phyloP scores from a whole-genome alignment of 106 monocot species.

The Dendrobium catenatum region DNA sequence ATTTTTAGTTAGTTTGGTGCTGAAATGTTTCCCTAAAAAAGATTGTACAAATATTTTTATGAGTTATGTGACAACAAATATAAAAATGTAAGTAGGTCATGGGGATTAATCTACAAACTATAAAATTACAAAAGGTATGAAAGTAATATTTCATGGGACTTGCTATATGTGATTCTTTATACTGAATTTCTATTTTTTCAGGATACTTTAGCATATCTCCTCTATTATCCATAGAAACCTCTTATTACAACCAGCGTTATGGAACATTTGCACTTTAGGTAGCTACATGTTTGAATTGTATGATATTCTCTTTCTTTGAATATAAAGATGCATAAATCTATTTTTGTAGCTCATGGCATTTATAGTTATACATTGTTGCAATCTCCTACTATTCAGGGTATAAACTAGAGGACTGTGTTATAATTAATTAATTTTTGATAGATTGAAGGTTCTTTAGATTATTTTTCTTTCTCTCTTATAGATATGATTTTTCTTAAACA shows the following conservation, averaged over 20 bases:
- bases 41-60: too few species aligned
- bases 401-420: conserved; percentile 99
- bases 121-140: too few species aligned
- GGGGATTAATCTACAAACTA: too few species aligned
- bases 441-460: conserved; percentile 97
- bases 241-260: conserved; percentile 97
- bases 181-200: conserved; percentile 15
- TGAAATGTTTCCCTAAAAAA: too few species aligned
- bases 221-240: conserved; percentile 97
- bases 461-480: conserved; percentile 93
- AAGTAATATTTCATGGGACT: too few species aligned
- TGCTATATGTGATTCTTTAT: not conserved
- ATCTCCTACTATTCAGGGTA: conserved; percentile 99
- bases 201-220: conserved; percentile 97
- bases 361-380: conserved; percentile 55
- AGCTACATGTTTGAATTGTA: conserved; percentile 98
- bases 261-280: conserved; percentile 98
- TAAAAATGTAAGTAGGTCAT: too few species aligned
- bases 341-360: not conserved
- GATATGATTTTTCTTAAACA: conserved; percentile 29
- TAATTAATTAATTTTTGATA: conserved; percentile 97
- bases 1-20: too few species aligned
- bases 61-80: too few species aligned
- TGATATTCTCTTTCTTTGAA: conserved; percentile 11
- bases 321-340: not conserved